phyloP scores from a whole-genome alignment of 2,329 filamentous ascomycete genomes.

The Talaromyces islandicus region DNA sequence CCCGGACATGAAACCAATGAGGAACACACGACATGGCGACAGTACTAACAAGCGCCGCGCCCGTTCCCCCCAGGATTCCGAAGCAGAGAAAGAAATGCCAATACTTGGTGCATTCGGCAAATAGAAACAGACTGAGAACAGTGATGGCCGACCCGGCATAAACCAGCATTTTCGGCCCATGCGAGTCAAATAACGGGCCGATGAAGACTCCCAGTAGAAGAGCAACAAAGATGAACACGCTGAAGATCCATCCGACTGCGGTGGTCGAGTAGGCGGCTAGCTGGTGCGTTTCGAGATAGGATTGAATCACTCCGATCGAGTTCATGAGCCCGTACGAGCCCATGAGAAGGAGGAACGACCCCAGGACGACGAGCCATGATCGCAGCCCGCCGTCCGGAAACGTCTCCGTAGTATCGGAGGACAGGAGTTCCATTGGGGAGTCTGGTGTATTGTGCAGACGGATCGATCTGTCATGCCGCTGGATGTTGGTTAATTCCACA shows the following conservation, averaged over 20 bases:
- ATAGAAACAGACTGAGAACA: conserved; percentile 37
- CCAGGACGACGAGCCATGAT: conserved; percentile 32
- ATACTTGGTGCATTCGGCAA: conserved; percentile 43
- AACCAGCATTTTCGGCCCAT: conserved; percentile 41
- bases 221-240: conserved; percentile 42
- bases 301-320: conserved; percentile 44
- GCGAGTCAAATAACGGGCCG: conserved; percentile 46
- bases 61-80: conserved; percentile 31
- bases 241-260: conserved; percentile 47
- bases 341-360: conserved; percentile 34
- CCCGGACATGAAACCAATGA: conserved; percentile 36
- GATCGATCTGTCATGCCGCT: neutral
- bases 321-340: conserved; percentile 45
- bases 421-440: neutral
- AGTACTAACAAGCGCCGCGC: conserved; percentile 33
- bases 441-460: neutral
- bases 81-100: conserved; percentile 45
- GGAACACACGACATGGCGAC: conserved; percentile 32
- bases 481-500: neutral
- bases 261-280: conserved; percentile 37
- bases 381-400: conserved; percentile 30
- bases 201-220: conserved; percentile 43
- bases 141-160: conserved; percentile 34
- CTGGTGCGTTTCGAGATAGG: conserved; percentile 42
- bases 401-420: neutral